These are phyloP conservation scores for Pythium brassicae DNA, from an alignment of 352 stramenopile species.

Conservation along the genomic window DNA sequence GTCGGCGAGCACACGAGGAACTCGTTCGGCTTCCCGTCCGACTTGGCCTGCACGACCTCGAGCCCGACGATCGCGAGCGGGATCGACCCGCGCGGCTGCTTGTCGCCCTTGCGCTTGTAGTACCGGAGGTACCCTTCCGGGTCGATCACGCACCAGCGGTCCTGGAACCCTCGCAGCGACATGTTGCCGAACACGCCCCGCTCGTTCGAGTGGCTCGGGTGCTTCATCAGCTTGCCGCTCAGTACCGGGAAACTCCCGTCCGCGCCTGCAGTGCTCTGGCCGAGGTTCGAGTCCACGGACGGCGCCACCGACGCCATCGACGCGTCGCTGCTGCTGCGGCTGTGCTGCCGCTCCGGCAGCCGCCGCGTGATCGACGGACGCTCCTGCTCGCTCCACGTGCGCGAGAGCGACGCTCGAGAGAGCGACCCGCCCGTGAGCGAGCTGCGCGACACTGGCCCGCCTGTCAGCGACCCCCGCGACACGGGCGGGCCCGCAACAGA, in stretches of 20 bases:
- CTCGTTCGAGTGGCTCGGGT: conserved; percentile 77
- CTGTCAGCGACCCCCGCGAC: background rate
- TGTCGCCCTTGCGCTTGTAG: conserved; percentile 80
- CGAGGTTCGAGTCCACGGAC: conserved; percentile 44
- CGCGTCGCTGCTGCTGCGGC: conserved; percentile 48
- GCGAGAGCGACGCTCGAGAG: conserved; percentile 6
- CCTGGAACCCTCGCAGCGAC: conserved; percentile 64
- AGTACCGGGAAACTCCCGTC: conserved; percentile 35
- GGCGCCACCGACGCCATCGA: conserved; percentile 45
- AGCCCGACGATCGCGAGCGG: conserved; percentile 58
- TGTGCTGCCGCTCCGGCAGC: conserved; percentile 24
- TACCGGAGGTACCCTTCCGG: conserved; percentile 58
- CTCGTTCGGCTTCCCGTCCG: conserved; percentile 63
- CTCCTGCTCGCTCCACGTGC: conserved; percentile 7
- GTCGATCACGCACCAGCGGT: conserved; percentile 74
- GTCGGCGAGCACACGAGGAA: conserved; percentile 77
- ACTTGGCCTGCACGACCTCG: conserved; percentile 68
- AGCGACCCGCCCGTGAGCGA: conserved; percentile 1
- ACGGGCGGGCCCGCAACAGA: background rate
- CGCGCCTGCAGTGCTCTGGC: conserved; percentile 15
- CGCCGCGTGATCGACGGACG: conserved; percentile 5
- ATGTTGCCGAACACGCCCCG: conserved; percentile 76
- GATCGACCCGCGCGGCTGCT: conserved; percentile 61
- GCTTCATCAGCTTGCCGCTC: conserved; percentile 63
- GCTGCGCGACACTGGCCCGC: background rate